Evolutionary conservation across 768 basidiomycete species (phyloP), one percentile per base, ranked within the genome.

Genomic region (Hygrophoropsis aurantiaca): DNA sequence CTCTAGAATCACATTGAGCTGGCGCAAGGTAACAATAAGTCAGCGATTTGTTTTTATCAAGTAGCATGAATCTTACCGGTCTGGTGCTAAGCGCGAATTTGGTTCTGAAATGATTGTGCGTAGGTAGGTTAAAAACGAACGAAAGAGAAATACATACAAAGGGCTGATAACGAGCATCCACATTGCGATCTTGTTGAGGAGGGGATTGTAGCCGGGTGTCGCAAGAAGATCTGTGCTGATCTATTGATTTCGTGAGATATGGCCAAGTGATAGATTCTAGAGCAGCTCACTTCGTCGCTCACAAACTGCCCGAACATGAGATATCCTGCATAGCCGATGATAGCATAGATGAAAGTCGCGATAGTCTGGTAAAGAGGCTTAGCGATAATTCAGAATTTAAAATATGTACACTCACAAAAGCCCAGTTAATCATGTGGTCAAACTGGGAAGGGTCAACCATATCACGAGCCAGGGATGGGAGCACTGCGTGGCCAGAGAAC

Each of bases 401-500:
- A 40, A 4, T 11, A 19, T n/a, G 11, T 6, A 34, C 38, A 74
- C 84, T 68, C 56, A 90, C 86, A 62, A 94, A 98, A 26, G 94
- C 90, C 63, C 81, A 79, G 60, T 93, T 84, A 51, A 90, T 86
- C 82, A 94, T 91, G 43, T 64, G 67, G 62, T 87, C 79, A 63
- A 94, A 97, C 53, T 84, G 75, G 21, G 75, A 73, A 6, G 94
- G 94, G 54, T 93, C 81, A 18, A 66, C 62, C 94, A 97, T 97
- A 65, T 98, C 94, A 57, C 84, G 78, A 4, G 88, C 92, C 13
- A 98, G 66, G 18, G 87, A 90, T 16, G 94, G 94, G 40, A 98
- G 87, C 23, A 94, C 87, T 11, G 91, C 86, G 61, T 98, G 95
- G 2, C 94, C 94, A 3, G 91, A 83, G 58, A 95, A 94, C 82